Conservation (phyloP, 768 basidiomycete species). For the Lanmaoa pseudosensibilis region DNA sequence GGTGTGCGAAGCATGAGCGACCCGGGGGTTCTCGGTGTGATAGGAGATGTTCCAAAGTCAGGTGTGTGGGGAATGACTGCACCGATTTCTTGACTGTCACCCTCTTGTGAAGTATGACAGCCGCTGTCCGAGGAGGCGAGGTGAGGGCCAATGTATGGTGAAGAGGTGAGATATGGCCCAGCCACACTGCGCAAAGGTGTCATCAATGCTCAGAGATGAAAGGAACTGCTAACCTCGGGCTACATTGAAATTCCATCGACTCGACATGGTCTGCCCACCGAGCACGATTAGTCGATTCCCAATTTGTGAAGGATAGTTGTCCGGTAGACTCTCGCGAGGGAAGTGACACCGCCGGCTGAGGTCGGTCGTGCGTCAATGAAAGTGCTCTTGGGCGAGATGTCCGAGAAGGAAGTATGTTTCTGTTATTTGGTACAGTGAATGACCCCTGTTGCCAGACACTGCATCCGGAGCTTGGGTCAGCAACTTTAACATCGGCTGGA, state of each 20-base stretch:
- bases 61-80: constrained; percentile 42
- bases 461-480: background rate
- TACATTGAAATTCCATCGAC: constrained; percentile 10
- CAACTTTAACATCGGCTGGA: background rate
- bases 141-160: constrained; percentile 12
- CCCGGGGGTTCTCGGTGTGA: constrained; percentile 51
- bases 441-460: constrained; percentile 18
- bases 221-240: constrained; percentile 14
- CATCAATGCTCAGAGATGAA: constrained; percentile 2
- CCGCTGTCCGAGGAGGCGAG: constrained; percentile 22
- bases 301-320: constrained; percentile 26
- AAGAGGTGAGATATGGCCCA: constrained; percentile 10
- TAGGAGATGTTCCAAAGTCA: constrained; percentile 46
- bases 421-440: background rate
- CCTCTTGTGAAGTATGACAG: constrained; percentile 13
- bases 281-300: constrained; percentile 26
- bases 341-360: constrained; percentile 17
- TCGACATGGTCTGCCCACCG: constrained; percentile 21
- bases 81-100: constrained; percentile 39
- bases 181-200: constrained; percentile 12
- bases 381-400: constrained; percentile 30
- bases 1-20: constrained; percentile 52
- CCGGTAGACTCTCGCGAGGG: constrained; percentile 31
- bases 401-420: constrained; percentile 7
- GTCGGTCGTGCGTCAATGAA: constrained; percentile 29